Evolutionary conservation across 352 stramenopile genomes (phyloP).

Genomic region (Phytophthora pistaciae): DNA sequence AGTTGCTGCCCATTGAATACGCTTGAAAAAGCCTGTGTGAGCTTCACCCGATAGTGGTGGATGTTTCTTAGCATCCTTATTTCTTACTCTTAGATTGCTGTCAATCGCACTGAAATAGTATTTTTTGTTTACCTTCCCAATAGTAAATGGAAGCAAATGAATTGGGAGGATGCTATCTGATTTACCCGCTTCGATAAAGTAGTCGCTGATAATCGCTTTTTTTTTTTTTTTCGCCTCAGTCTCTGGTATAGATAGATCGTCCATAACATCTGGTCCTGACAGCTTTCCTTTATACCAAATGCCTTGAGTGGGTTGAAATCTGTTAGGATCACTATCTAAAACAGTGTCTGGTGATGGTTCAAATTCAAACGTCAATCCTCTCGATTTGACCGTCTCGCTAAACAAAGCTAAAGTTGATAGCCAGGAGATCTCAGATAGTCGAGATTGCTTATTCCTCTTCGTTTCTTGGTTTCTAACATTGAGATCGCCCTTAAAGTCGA

Average conservation of each 20-base stretch:
- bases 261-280: background rate
- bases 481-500: slow-evolving; percentile 6
- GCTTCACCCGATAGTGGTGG: background rate
- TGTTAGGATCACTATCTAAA: background rate
- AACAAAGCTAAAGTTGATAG: background rate
- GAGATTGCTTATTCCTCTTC: background rate
- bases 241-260: background rate
- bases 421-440: background rate
- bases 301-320: background rate
- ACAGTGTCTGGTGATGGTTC: background rate
- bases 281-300: background rate
- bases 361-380: background rate
- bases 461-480: slow-evolving; percentile 7
- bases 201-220: background rate
- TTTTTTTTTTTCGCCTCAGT: background rate
- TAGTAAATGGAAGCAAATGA: too few species aligned
- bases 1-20: background rate
- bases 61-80: background rate
- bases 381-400: background rate
- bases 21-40: background rate
- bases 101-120: background rate
- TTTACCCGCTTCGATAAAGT: background rate
- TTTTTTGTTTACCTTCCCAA: background rate
- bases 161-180: background rate
- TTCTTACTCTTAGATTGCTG: background rate